phyloP scores from a whole-genome alignment of 345 rosid genomes.

The Populus simonii region DNA sequence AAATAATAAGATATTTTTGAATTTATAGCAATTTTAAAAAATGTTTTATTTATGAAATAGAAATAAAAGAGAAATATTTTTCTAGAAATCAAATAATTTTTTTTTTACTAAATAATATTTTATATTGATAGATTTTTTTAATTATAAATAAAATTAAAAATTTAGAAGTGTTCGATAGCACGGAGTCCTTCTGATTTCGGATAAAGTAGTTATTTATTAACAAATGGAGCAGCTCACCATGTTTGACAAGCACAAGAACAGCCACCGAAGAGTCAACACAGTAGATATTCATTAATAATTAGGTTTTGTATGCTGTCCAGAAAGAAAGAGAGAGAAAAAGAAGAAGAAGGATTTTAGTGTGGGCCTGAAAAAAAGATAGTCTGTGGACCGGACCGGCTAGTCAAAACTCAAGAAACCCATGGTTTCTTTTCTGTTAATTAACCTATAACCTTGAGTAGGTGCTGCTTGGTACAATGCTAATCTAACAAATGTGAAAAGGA shows the following conservation, averaged over 20 bases:
- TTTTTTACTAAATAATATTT: too few relatives aligned
- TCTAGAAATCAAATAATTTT: too few relatives aligned
- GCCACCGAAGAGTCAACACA: slow-evolving; percentile 26
- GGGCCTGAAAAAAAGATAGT: neutral
- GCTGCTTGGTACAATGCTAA: neutral
- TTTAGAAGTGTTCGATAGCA: neutral
- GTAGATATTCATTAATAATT: slow-evolving; percentile 24
- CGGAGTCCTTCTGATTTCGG: neutral
- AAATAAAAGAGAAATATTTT: too few relatives aligned
- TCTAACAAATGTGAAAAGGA: neutral
- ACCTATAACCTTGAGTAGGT: neutral
- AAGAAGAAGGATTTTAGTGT: neutral
- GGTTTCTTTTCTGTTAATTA: neutral
- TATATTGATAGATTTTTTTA: too few relatives aligned
- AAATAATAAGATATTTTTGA: too few relatives aligned
- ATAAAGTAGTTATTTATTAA: neutral
- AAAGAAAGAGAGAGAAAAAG: too few relatives aligned
- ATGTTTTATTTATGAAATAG: too few relatives aligned
- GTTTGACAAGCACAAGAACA: slow-evolving; percentile 40
- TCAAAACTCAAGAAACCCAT: neutral
- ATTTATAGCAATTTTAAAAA: too few relatives aligned
- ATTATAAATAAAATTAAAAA: too few relatives aligned
- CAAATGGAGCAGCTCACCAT: slow-evolving; percentile 4
- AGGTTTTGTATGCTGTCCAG: neutral
- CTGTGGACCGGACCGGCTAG: neutral